Conservation (phyloP, 495 filamentous ascomycete genomes). For the Xylaria grammica region DNA sequence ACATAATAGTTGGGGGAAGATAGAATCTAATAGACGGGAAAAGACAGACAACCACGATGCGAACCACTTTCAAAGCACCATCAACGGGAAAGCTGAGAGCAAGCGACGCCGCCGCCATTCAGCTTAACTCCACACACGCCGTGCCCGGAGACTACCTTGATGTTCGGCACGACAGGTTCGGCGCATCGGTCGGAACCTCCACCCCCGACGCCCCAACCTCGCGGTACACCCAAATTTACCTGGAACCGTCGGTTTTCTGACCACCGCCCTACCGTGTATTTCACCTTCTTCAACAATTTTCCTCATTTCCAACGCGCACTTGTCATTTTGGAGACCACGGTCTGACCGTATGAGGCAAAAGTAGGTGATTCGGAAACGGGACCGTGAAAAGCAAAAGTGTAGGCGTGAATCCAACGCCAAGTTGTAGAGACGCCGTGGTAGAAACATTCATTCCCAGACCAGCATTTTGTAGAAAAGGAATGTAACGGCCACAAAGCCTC, state of each 20-base stretch:
- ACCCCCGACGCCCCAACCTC: conserved; percentile 4
- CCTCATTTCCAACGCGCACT: conserved; percentile 19
- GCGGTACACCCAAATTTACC: conserved; percentile 59
- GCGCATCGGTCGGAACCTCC: not conserved
- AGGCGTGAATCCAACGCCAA: conserved; percentile 40
- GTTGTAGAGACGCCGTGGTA: conserved; percentile 29
- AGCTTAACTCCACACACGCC: conserved; percentile 5
- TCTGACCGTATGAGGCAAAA: conserved; percentile 9
- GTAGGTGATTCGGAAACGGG: conserved; percentile 9
- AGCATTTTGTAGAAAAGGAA: conserved; percentile 33
- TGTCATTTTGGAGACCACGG: conserved; percentile 7
- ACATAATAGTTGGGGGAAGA: not conserved
- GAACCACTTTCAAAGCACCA: conserved; percentile 12
- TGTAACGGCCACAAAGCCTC: conserved; percentile 33
- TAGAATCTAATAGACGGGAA: conserved; percentile 14
- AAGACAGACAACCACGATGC: conserved; percentile 17
- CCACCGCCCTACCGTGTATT: conserved; percentile 9
- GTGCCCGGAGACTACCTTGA: not conserved
- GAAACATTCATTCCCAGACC: conserved; percentile 27
- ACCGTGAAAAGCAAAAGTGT: conserved; percentile 18
- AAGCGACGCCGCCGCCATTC: not conserved
- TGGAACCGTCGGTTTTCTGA: conserved; percentile 42
- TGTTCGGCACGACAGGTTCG: not conserved
- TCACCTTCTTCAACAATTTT: conserved; percentile 1
- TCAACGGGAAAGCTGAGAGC: conserved; percentile 9